Evolutionary conservation across 2,329 filamentous ascomycete genomes (phyloP).

Genomic region (Pseudodiploospora longispora): DNA sequence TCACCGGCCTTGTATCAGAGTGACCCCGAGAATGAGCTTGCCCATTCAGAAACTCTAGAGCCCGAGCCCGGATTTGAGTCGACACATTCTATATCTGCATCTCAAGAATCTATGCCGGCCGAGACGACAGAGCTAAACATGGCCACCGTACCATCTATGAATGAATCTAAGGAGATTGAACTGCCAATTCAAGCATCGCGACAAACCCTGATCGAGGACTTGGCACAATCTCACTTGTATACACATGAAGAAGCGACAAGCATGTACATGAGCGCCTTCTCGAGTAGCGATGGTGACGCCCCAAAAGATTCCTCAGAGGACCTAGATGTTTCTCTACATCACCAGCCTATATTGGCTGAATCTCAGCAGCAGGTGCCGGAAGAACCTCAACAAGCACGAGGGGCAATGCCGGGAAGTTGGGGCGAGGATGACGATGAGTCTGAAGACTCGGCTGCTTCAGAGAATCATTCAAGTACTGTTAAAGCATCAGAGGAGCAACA

Average conservation of each 20-base stretch:
- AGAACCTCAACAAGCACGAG: constrained; percentile 5
- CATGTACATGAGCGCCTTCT: constrained; percentile 76
- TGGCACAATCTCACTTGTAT: constrained; percentile 60
- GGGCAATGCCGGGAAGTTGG: constrained; percentile 46
- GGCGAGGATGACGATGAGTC: constrained; percentile 28
- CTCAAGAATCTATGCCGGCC: not conserved
- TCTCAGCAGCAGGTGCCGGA: not conserved
- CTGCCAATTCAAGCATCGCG: not conserved
- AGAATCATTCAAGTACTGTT: constrained; percentile 4
- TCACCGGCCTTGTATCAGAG: constrained; percentile 10
- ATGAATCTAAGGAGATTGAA: not conserved
- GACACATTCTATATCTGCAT: not conserved
- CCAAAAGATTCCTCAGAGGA: constrained; percentile 1
- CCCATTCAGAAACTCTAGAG: not conserved
- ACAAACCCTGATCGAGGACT: constrained; percentile 33
- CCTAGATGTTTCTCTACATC: not conserved
- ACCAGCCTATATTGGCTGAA: not conserved
- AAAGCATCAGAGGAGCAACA: constrained; percentile 3
- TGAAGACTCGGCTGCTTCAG: constrained; percentile 4
- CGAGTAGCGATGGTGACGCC: constrained; percentile 30
- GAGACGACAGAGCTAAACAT: not conserved
- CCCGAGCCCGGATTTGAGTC: not conserved
- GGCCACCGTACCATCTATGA: not conserved
- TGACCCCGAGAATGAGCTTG: not conserved
- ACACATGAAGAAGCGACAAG: constrained; percentile 76